Evolutionary conservation across 257 asterid species (phyloP).

Genomic region (Salvia miltiorrhiza): DNA sequence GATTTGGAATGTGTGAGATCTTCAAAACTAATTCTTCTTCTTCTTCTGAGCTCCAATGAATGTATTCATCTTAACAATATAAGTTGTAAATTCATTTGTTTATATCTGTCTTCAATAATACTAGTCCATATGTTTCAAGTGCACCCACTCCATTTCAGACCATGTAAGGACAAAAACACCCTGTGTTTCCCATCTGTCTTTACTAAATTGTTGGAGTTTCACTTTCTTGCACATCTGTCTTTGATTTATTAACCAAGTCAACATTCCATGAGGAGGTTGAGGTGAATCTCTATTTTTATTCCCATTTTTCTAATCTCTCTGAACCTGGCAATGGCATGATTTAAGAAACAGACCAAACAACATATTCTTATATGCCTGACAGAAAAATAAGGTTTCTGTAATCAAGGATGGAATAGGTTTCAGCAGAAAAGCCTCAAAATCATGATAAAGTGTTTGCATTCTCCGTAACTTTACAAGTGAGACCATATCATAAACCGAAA

Average conservation of each 20-base stretch:
- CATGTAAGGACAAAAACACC: conserved; percentile 23
- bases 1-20: not conserved
- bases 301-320: not conserved
- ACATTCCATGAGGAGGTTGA: not conserved
- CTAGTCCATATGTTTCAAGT: not conserved
- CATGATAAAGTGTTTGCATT: not conserved
- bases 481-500: conserved; percentile 12
- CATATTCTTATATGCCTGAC: not conserved
- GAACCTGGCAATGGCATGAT: not conserved
- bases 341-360: conserved; percentile 4
- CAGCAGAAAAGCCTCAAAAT: not conserved
- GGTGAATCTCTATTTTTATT: not conserved
- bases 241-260: not conserved
- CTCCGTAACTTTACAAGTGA: conserved; percentile 4
- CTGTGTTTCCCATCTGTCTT: conserved; percentile 19
- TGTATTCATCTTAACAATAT: not conserved
- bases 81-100: conserved; percentile 5
- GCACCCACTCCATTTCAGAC: conserved; percentile 14
- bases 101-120: not conserved
- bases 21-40: not conserved
- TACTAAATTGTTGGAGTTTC: no score
- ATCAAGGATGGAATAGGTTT: conserved; percentile 3
- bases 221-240: conserved; percentile 24
- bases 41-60: not conserved
- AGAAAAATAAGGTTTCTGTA: conserved; percentile 3